Conservation (phyloP, 257 asterid species). For the Rubia yunnanensis region DNA sequence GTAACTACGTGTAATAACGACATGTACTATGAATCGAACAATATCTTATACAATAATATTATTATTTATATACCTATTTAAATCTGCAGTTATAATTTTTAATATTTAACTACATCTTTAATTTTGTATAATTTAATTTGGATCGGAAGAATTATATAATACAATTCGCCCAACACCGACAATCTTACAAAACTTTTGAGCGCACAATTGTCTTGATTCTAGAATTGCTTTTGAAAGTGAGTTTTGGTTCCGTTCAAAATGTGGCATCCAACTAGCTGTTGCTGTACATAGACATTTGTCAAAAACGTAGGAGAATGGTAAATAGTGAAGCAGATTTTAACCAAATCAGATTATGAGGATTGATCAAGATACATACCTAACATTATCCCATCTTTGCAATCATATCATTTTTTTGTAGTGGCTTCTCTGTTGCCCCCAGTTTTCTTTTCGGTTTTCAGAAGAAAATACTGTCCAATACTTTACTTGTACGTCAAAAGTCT, state of each 20-base stretch:
- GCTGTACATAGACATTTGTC: neutral
- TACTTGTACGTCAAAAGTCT: no score
- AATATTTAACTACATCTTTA: no score
- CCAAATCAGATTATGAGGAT: neutral
- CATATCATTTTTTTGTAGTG: slow-evolving; percentile 7
- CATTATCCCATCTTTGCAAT: slow-evolving; percentile 6
- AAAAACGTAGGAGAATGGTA: neutral
- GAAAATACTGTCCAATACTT: no score
- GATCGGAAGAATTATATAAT: no score
- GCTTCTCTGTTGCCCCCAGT: neutral
- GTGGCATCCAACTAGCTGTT: neutral
- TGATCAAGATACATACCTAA: slow-evolving; percentile 10
- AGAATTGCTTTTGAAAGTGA: neutral
- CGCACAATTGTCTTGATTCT: neutral
- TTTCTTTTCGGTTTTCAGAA: neutral
- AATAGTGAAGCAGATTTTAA: neutral
- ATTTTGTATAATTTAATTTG: no score
- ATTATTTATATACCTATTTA: no score
- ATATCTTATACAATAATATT: no score
- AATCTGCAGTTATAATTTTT: no score
- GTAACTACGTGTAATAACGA: no score
- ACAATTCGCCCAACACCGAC: no score
- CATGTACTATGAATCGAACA: no score
- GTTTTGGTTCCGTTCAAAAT: neutral
- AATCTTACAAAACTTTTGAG: neutral